These are phyloP conservation scores for Parietaria judaica DNA, from an alignment of 306 rosid species.

Conservation along the genomic window DNA sequence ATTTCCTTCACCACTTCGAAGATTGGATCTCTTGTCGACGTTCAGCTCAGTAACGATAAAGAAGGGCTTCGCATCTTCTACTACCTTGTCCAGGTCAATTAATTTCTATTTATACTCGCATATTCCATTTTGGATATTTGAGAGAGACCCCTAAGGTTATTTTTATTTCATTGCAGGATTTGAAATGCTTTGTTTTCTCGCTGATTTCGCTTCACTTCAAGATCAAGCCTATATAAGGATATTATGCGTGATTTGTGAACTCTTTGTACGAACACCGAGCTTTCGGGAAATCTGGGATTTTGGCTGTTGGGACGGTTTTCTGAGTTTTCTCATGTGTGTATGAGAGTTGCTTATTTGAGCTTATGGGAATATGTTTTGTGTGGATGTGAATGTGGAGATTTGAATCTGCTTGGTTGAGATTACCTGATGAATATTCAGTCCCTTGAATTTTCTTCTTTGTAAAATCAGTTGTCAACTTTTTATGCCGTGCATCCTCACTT, in stretches of 20 bases:
- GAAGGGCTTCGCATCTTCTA: conserved; percentile 99
- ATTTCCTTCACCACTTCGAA: conserved; percentile 94
- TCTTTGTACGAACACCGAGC: conserved; percentile 7
- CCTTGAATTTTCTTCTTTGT: background rate
- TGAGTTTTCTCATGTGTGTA: conserved; percentile 8
- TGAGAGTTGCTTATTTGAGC: conserved; percentile 5
- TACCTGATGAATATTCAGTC: background rate
- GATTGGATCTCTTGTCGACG: conserved; percentile 95
- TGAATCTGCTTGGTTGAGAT: background rate
- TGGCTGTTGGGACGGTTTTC: conserved; percentile 1
- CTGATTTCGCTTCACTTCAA: conserved; percentile 93
- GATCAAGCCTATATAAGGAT: conserved; percentile 79
- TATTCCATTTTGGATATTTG: background rate
- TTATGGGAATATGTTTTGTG: background rate
- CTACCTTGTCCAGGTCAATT: conserved; percentile 87
- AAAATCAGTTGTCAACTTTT: background rate
- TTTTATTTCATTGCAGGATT: conserved; percentile 51
- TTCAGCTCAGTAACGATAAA: conserved; percentile 95
- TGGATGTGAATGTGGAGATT: background rate
- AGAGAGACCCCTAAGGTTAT: conserved; percentile 1
- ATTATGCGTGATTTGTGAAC: conserved; percentile 14
- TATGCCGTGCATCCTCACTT: background rate
- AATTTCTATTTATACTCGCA: conserved; percentile 1
- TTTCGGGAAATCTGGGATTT: background rate
- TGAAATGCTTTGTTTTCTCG: conserved; percentile 94